These are phyloP conservation scores for Pisolithus thermaeus DNA, from an alignment of 1,284 basidiomycete species.

Conservation along the genomic window DNA sequence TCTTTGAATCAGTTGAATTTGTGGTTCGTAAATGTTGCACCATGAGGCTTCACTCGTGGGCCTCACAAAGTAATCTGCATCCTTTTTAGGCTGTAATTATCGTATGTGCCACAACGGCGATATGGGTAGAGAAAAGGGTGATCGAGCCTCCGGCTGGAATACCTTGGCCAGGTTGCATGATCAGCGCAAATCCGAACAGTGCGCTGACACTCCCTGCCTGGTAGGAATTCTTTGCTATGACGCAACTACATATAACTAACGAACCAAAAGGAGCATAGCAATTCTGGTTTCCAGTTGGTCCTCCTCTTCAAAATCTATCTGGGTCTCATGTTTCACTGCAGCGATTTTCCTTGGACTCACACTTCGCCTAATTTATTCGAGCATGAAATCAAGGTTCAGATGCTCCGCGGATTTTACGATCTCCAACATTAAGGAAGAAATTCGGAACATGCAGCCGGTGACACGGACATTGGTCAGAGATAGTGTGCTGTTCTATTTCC, in stretches of 20 bases:
- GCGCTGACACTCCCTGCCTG: not conserved
- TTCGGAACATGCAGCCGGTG: not conserved
- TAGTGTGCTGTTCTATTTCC: slow-evolving; percentile 14
- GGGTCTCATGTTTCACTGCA: not conserved
- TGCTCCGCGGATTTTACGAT: not conserved
- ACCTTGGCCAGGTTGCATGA: slow-evolving; percentile 8
- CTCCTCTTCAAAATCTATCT: not conserved
- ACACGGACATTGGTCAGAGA: slow-evolving; percentile 10
- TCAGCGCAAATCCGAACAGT: slow-evolving; percentile 7
- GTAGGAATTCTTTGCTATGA: too few species aligned
- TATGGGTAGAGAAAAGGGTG: slow-evolving; percentile 11
- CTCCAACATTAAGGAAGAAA: not conserved
- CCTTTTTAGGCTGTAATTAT: slow-evolving; percentile 13
- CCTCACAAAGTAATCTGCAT: not conserved
- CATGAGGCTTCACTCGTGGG: too few species aligned
- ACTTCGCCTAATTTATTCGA: not conserved
- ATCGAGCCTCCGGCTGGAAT: slow-evolving; percentile 14
- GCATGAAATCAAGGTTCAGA: not conserved
- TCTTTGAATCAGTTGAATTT: too few species aligned
- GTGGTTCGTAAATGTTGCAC: too few species aligned
- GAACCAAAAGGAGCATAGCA: too few species aligned
- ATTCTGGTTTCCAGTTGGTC: not conserved
- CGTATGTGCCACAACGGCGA: slow-evolving; percentile 9
- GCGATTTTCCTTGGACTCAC: not conserved
- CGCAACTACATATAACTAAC: too few species aligned